Evolutionary conservation across 176 grass and related monocot species (phyloP), one percentile per base, ranked within the genome.

Genomic region (Tillandsia leiboldiana): DNA sequence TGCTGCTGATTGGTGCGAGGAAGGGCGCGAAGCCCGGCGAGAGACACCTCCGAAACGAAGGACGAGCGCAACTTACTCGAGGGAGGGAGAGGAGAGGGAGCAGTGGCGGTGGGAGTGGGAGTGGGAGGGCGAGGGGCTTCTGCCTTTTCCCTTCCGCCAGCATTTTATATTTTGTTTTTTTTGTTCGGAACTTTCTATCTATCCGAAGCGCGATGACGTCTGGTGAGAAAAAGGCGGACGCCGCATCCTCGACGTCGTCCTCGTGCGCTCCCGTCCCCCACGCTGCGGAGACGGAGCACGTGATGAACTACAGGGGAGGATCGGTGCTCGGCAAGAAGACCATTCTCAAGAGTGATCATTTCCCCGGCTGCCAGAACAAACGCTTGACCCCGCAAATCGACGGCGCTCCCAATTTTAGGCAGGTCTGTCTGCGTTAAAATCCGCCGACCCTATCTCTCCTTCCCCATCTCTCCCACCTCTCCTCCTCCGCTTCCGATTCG

Each of bases 271-370:
- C 33, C 33, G 33, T 7, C 33, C 33, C 33, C 3, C 17, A 61
- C 8, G 56, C 15, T 2, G 56, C 56, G 8, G 77, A 79, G n/a
- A 73, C 76, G 8, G 93, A 99, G 79, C 82, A 93, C 65, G 94
- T 93, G 70, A 93, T 99, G 67, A 86, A 86, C 73, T 83, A 62
- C 82, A 81, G 94, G 50, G 94, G 94, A 64, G 94, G 94, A 58
- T 91, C 94, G 33, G 94, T 93, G 79, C 86, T 99, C 2, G 94
- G 94, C 11, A 99, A 99, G 89, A 99, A 99, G 79, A 93, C 94
- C 68, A 90, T 99, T 62, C 84, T 99, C 79, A 99, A 99, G 84
- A 92, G 89, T 77, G 94, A 99, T 68, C 94, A 99, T 81, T 99
- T 99, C 65, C 94, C 94, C 18, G 89, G 94, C 0, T 99, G 94